Evolutionary conservation across 73 alveolate species (phyloP).

Genomic region (Urostyla sp.): DNA sequence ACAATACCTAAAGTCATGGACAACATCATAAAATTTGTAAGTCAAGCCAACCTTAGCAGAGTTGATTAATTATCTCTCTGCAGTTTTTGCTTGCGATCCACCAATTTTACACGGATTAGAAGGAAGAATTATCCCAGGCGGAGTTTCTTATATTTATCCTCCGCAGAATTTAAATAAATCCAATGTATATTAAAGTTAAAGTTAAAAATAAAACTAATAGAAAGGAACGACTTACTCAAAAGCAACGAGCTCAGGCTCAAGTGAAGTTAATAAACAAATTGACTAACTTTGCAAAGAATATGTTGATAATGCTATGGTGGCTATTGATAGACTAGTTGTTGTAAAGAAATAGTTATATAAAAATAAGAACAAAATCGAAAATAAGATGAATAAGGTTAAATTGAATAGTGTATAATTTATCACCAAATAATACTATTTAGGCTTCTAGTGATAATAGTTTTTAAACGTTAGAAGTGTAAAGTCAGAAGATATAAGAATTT

Average conservation of each 20-base stretch:
- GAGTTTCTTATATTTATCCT: neutral
- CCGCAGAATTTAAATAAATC: neutral
- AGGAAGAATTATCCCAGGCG: constrained; percentile 33
- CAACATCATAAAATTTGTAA: neutral
- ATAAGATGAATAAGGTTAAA: constrained; percentile 5
- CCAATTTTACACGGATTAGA: constrained; percentile 32
- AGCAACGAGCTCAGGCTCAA: no score
- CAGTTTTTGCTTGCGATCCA: constrained; percentile 18
- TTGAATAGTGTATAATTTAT: neutral
- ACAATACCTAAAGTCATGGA: constrained; percentile 43
- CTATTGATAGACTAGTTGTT: constrained; percentile 19
- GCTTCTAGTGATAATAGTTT: neutral
- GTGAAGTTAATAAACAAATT: neutral
- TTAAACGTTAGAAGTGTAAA: neutral
- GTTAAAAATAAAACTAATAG: neutral
- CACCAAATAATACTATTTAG: neutral
- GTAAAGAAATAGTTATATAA: constrained; percentile 20
- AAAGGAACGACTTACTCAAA: neutral
- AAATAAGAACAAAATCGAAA: constrained; percentile 14
- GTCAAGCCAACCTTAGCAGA: constrained; percentile 15
- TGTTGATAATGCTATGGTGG: neutral
- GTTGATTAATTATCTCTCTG: neutral
- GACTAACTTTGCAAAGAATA: constrained; percentile 1
- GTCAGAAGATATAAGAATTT: neutral
- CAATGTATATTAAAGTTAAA: neutral